These are phyloP conservation scores for Suhomyces terraborum DNA, from an alignment of 1,139 yeast species.

Conservation along the genomic window DNA sequence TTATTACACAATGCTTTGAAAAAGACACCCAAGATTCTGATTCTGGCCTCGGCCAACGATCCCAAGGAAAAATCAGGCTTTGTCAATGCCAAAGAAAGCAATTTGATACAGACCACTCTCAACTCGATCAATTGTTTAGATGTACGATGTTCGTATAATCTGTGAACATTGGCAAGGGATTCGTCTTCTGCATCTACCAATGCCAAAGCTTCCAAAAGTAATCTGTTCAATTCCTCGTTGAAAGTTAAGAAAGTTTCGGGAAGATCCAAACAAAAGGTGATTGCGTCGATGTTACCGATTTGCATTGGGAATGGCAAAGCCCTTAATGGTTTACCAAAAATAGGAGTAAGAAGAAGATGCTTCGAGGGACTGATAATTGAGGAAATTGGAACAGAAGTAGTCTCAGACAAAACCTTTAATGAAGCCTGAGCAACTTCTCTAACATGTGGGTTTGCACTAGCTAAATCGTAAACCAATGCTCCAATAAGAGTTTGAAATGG, in stretches of 20 bases:
- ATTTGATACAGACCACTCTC: constrained; percentile 83
- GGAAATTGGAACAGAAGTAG: constrained; percentile 68
- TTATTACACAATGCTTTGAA: constrained; percentile 90
- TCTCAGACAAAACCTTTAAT: constrained; percentile 64
- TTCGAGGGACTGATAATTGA: constrained; percentile 82
- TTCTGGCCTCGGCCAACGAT: constrained; percentile 80
- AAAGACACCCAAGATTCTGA: constrained; percentile 87
- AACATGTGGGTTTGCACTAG: constrained; percentile 82
- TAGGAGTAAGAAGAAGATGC: constrained; percentile 81
- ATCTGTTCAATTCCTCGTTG: constrained; percentile 82
- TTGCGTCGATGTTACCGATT: constrained; percentile 96
- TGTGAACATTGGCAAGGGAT: constrained; percentile 83
- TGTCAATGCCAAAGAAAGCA: constrained; percentile 81
- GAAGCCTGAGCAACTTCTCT: constrained; percentile 81
- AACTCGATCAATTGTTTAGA: constrained; percentile 83
- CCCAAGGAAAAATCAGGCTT: constrained; percentile 76
- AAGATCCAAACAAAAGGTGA: constrained; percentile 80
- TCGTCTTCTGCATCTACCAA: constrained; percentile 98
- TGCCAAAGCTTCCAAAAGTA: constrained; percentile 87
- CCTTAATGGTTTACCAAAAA: constrained; percentile 92
- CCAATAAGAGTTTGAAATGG: constrained; percentile 86
- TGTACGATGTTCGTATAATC: constrained; percentile 83
- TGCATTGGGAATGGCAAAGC: constrained; percentile 99
- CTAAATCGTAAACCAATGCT: constrained; percentile 86
- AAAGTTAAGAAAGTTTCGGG: constrained; percentile 82